phyloP scores from a whole-genome alignment of 2,329 filamentous ascomycete genomes.

The Daldinia sp. region DNA sequence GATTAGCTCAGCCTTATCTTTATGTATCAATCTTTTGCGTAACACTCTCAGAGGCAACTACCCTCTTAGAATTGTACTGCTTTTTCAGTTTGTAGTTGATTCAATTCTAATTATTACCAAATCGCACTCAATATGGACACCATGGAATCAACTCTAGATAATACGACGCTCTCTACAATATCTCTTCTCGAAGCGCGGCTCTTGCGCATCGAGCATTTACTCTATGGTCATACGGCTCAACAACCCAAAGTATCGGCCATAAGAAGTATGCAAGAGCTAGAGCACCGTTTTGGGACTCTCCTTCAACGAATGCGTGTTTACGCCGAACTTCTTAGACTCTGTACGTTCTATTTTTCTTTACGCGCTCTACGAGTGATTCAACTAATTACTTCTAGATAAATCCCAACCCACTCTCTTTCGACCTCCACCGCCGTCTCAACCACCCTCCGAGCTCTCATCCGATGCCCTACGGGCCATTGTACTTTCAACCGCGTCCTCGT shows the following conservation, averaged over 20 bases:
- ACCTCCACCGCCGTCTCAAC: slow-evolving; percentile 53
- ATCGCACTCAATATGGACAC: slow-evolving; percentile 34
- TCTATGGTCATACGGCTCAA: slow-evolving; percentile 57
- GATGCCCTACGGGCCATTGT: slow-evolving; percentile 63
- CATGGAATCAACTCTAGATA: slow-evolving; percentile 53
- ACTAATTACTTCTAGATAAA: slow-evolving; percentile 53
- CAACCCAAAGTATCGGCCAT: slow-evolving; percentile 53
- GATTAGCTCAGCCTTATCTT: slow-evolving; percentile 28
- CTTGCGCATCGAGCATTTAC: slow-evolving; percentile 65
- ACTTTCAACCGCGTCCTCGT: slow-evolving; percentile 64
- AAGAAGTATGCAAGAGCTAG: slow-evolving; percentile 59
- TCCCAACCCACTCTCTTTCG: slow-evolving; percentile 64
- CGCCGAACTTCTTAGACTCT: slow-evolving; percentile 66
- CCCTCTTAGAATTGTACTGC: not conserved
- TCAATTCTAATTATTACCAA: not conserved
- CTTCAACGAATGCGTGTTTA: slow-evolving; percentile 63
- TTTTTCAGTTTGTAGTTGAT: not conserved
- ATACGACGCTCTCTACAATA: slow-evolving; percentile 63
- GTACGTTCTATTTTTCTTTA: slow-evolving; percentile 51
- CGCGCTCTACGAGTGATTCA: not conserved
- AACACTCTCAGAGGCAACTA: not conserved
- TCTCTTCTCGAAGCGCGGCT: slow-evolving; percentile 67
- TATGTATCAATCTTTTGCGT: slow-evolving; percentile 1
- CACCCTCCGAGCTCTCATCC: slow-evolving; percentile 60
- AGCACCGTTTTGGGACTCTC: slow-evolving; percentile 61